Conservation (phyloP, 495 filamentous ascomycete genomes). For the Geopyxis carbonaria region DNA sequence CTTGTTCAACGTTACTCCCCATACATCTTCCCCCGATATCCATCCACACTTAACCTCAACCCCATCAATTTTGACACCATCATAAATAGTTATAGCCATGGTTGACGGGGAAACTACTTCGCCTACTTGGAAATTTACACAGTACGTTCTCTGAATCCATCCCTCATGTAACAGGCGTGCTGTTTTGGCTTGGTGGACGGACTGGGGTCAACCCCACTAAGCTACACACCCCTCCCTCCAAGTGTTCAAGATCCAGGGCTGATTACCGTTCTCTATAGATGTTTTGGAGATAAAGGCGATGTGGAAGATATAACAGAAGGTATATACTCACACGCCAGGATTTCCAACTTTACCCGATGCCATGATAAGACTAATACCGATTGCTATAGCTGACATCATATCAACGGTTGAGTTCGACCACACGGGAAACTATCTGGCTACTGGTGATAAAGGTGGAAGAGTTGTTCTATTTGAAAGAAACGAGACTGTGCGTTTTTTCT, state of each 20-base stretch:
- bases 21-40: too few relatives aligned
- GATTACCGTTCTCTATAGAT: conserved; percentile 38
- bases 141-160: conserved; percentile 48
- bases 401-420: conserved; percentile 99
- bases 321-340: too few relatives aligned
- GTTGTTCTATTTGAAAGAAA: conserved; percentile 96
- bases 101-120: conserved; percentile 84
- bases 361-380: background rate
- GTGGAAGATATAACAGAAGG: conserved; percentile 99
- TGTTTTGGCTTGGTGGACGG: background rate
- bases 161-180: conserved; percentile 7
- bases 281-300: conserved; percentile 98
- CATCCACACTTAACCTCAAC: too few relatives aligned
- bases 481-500: conserved; percentile 60
- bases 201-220: background rate
- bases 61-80: too few relatives aligned
- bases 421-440: conserved; percentile 94
- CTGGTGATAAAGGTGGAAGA: conserved; percentile 91
- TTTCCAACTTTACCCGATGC: too few relatives aligned
- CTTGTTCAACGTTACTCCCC: too few relatives aligned
- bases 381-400: conserved; percentile 76
- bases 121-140: conserved; percentile 99
- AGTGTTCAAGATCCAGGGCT: background rate
- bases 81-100: conserved; percentile 38
- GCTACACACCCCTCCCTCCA: background rate